phyloP scores from a whole-genome alignment of 2,329 filamentous ascomycete species.

The Fusarium ambrosium region DNA sequence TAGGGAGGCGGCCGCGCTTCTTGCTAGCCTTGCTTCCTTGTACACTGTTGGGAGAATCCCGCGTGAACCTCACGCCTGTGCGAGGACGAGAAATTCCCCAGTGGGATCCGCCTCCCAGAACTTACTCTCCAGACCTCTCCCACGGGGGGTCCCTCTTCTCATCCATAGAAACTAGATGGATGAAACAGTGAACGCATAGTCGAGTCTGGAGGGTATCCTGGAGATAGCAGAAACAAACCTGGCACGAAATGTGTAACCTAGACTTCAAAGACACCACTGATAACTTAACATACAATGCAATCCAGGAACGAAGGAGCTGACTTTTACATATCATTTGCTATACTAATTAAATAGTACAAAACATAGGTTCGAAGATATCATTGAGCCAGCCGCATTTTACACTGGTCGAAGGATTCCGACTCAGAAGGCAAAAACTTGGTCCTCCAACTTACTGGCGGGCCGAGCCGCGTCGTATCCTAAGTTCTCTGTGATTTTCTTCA shows the following conservation, averaged over 20 bases:
- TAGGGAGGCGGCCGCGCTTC: neutral
- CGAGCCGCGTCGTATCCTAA: slow-evolving; percentile 91
- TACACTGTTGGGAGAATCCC: neutral
- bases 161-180: neutral
- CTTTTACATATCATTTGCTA: neutral
- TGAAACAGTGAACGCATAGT: neutral
- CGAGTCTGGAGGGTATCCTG: neutral
- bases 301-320: neutral
- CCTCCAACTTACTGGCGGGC: slow-evolving; percentile 94
- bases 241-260: neutral
- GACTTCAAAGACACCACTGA: neutral
- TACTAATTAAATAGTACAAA: neutral
- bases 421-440: slow-evolving; percentile 94
- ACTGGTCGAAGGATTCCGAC: neutral
- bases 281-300: neutral
- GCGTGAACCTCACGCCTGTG: neutral
- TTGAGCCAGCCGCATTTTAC: neutral
- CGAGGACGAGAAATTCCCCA: neutral
- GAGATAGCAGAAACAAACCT: neutral
- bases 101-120: neutral
- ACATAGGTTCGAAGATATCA: neutral
- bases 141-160: neutral
- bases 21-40: neutral
- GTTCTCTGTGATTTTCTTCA: slow-evolving; percentile 93
- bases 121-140: neutral